Evolutionary conservation across 306 rosid genomes (phyloP).

Genomic region (Canavalia gladiata): DNA sequence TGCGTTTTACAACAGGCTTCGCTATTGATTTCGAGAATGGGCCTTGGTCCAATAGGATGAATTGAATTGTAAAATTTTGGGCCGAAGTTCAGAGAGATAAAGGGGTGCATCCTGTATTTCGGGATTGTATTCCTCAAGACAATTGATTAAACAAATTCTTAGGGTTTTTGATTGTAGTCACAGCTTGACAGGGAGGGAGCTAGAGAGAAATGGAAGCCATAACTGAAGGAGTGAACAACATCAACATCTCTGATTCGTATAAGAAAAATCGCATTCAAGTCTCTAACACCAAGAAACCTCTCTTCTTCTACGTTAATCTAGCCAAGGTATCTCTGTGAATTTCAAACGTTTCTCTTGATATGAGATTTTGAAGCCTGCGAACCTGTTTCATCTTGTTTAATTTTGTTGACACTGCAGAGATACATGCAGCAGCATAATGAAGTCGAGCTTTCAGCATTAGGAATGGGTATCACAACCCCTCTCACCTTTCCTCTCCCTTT

Average conservation of each 20-base stretch:
- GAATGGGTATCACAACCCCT: conserved; percentile 68
- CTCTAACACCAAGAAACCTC: conserved; percentile 79
- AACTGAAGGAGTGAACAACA: conserved; percentile 67
- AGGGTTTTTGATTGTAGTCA: conserved; percentile 47
- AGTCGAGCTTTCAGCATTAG: conserved; percentile 86
- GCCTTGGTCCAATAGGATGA: background rate
- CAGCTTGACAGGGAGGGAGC: background rate
- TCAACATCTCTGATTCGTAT: conserved; percentile 60
- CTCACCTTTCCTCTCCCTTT: background rate
- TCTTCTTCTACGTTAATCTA: conserved; percentile 80
- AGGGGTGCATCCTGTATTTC: background rate
- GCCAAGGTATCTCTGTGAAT: conserved; percentile 62
- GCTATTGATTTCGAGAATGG: background rate
- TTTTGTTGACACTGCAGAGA: conserved; percentile 55
- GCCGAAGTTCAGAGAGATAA: background rate
- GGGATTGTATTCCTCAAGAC: background rate
- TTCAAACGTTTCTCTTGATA: background rate
- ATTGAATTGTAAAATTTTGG: background rate
- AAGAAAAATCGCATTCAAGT: conserved; percentile 86
- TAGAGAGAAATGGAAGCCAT: conserved; percentile 59
- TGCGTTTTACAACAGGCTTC: too few species aligned
- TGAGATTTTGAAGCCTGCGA: background rate
- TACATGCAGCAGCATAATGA: conserved; percentile 86
- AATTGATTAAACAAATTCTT: background rate
- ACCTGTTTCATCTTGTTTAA: background rate